Base-by-base conservation (phyloP, 2,329 filamentous ascomycete species). In the Aureobasidium mangrovei region DNA sequence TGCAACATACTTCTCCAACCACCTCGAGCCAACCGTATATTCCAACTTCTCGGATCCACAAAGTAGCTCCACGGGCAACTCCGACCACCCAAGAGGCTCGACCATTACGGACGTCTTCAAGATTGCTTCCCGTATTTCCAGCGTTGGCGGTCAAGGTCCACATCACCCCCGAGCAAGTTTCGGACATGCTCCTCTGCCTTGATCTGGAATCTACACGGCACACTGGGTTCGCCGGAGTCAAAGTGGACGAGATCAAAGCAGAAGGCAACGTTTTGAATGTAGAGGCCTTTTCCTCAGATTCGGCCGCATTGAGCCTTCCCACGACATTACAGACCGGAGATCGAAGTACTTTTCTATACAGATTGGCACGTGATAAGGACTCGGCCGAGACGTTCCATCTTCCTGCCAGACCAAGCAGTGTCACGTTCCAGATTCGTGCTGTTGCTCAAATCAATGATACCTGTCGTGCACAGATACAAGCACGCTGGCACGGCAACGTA, bases 191-290 rank as follows among this genome's bases (percentile, higher is more conserved):
- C 56, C 84, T 85, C 7, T 80, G 86, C 49, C 72, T 91, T 4
- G 86, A 90, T 63, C 69, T 90, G 38, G 86, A 90, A 68, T 83
- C 88, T 58, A 86, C 85, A 0, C 77, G 83, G 5, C 82, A 84
- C 64, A 80, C 85, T 55, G 79, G 83, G 46, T 87, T 35, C 32
- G 49, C 82, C 66, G 78, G 82, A 62, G 74, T 85, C 24, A 70
- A 72, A 8, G 74, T 90, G 24, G 73, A 82, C 54, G 73, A 75
- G n/a, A 78, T 88, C 57, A 60, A 73, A 1, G 70, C 88, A 33
- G 68, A 71, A 2, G 72, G 87, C 12, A 70, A 72, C 31, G 79
- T 80, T 28, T 83, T 83, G 44, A 70, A 67, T 12, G 77, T 85
- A 18, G 76, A 82, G 54, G 74, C 80, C 55, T 75, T 85, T 10